These are phyloP conservation scores for Flaveria robusta DNA, from an alignment of 129 eudicot genomes.

Conservation along the genomic window DNA sequence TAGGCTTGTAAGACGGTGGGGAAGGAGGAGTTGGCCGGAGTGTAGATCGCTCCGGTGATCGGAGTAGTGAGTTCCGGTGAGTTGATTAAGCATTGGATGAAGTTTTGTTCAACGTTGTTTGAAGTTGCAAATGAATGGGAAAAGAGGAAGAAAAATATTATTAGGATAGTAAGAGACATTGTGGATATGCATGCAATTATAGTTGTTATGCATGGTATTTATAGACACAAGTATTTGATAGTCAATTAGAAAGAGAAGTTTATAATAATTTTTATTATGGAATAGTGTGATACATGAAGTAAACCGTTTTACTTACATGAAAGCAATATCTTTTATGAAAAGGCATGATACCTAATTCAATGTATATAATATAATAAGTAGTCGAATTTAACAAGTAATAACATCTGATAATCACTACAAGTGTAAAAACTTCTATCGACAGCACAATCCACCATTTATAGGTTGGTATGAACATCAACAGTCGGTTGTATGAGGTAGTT, in stretches of 20 bases:
- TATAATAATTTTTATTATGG: too few species aligned
- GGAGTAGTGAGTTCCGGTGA: background rate
- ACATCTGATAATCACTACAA: too few species aligned
- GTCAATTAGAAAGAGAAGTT: background rate
- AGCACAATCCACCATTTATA: too few species aligned
- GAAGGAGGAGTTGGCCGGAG: constrained; percentile 7
- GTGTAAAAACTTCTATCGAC: too few species aligned
- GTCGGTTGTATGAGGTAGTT: too few species aligned
- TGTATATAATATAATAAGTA: too few species aligned
- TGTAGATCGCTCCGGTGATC: constrained; percentile 9
- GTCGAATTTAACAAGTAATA: too few species aligned
- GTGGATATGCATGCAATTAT: background rate
- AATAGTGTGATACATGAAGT: too few species aligned
- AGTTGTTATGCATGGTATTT: background rate
- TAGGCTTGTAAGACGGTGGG: background rate
- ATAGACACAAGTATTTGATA: background rate
- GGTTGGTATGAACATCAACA: too few species aligned
- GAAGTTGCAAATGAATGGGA: background rate
- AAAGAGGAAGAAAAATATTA: background rate
- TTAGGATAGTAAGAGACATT: background rate
- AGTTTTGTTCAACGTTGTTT: background rate
- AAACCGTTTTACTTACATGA: too few species aligned
- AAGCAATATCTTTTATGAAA: too few species aligned
- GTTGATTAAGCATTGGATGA: background rate
- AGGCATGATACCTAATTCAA: too few species aligned